Evolutionary conservation across 2,329 filamentous ascomycete genomes (phyloP).

Genomic region (Alternaria triticimaculans): DNA sequence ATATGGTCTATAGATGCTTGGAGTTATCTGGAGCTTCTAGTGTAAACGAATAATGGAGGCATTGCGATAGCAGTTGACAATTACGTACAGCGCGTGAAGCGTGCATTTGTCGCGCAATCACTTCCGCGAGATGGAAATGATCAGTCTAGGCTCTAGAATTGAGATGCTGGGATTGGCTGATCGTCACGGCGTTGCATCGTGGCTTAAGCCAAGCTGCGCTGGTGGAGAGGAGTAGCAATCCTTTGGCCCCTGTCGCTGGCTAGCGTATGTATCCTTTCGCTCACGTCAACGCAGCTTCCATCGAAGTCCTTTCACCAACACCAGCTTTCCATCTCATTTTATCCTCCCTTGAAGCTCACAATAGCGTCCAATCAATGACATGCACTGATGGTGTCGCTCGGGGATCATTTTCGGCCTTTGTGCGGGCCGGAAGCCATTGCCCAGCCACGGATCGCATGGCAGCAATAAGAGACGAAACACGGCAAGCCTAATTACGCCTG

Average conservation of each 20-base stretch:
- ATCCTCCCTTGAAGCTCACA: not conserved
- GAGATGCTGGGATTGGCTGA: not conserved
- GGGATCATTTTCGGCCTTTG: not conserved
- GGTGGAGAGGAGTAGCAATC: not conserved
- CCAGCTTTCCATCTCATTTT: not conserved
- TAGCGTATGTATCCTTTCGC: not conserved
- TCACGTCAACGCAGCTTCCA: not conserved
- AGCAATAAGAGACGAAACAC: not conserved
- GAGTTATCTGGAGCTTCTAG: not conserved
- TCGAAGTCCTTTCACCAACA: not conserved
- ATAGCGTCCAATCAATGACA: not conserved
- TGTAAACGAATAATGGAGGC: not conserved
- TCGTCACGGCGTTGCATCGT: not conserved
- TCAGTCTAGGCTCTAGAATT: not conserved
- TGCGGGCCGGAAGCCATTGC: not conserved
- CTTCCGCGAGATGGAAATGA: not conserved
- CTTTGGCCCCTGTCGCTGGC: not conserved
- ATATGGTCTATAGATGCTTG: slow-evolving; percentile 4
- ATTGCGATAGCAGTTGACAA: not conserved
- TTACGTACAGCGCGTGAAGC: not conserved
- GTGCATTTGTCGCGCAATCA: not conserved
- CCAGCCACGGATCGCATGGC: not conserved
- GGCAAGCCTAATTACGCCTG: not conserved
- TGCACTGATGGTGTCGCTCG: not conserved
- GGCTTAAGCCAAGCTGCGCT: not conserved